These are phyloP conservation scores for Trichophyton verrucosum DNA, from an alignment of 2,329 filamentous ascomycete genomes.

Conservation along the genomic window DNA sequence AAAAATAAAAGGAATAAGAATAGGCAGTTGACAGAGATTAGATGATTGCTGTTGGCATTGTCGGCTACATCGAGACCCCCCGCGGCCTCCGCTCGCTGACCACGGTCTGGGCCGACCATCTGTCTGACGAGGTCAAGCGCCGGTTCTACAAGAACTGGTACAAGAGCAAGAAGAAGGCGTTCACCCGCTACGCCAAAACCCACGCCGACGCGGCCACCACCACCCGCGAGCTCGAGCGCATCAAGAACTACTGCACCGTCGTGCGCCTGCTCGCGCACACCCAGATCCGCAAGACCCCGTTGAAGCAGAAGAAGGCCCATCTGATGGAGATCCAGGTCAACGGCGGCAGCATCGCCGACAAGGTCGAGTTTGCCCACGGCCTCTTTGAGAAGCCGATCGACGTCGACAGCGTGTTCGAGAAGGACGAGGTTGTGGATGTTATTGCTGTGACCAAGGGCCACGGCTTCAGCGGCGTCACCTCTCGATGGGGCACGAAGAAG, in stretches of 20 bases:
- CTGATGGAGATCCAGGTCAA: constrained; percentile 99
- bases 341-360: constrained; percentile 88
- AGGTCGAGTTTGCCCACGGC: constrained; percentile 88
- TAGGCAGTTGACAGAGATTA: constrained; percentile 34
- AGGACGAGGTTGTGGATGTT: constrained; percentile 98
- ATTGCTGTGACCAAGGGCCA: constrained; percentile 99
- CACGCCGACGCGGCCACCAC: constrained; percentile 92
- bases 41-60: constrained; percentile 99
- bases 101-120: constrained; percentile 98
- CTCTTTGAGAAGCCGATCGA: constrained; percentile 99
- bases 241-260: constrained; percentile 99
- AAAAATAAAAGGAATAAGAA: too few species aligned
- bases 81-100: constrained; percentile 98
- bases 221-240: constrained; percentile 96
- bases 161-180: constrained; percentile 99
- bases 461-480: constrained; percentile 94
- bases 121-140: constrained; percentile 97
- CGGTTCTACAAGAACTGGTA: constrained; percentile 99
- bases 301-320: constrained; percentile 99
- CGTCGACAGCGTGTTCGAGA: constrained; percentile 90
- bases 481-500: constrained; percentile 99
- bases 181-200: constrained; percentile 99
- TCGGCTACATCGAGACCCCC: constrained; percentile 99
- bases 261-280: constrained; percentile 98
- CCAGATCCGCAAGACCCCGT: constrained; percentile 95